Conservation (phyloP, 495 filamentous ascomycete species). For the Neurospora tetraspora region DNA sequence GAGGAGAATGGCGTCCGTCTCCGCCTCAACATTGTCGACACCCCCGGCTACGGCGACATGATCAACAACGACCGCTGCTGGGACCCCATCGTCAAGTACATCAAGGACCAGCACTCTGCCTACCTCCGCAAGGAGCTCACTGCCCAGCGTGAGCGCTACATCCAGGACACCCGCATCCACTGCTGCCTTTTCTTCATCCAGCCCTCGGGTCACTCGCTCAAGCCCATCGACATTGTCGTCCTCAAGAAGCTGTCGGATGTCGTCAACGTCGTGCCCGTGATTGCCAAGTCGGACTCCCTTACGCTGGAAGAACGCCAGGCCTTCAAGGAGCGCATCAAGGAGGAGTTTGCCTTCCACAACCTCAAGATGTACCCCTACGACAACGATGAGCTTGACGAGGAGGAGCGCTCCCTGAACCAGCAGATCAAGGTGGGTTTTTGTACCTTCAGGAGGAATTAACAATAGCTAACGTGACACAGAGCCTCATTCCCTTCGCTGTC, state of each 20-base stretch:
- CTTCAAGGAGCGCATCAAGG: conserved; percentile 99
- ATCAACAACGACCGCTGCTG: conserved; percentile 99
- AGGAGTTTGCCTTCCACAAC: conserved; percentile 99
- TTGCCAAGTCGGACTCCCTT: conserved; percentile 94
- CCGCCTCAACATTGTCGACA: conserved; percentile 94
- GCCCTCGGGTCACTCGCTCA: conserved; percentile 91
- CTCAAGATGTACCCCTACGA: conserved; percentile 99
- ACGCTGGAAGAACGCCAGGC: conserved; percentile 90
- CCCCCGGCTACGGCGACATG: conserved; percentile 94
- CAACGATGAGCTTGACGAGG: conserved; percentile 95
- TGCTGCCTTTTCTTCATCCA: conserved; percentile 99
- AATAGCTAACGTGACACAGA: conserved; percentile 36
- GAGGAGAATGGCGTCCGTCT: conserved; percentile 99
- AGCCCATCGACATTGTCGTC: conserved; percentile 99
- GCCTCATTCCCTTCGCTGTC: conserved; percentile 94
- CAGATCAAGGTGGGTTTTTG: conserved; percentile 74
- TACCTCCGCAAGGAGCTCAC: conserved; percentile 99
- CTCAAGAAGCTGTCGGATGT: conserved; percentile 98
- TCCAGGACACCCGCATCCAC: conserved; percentile 97
- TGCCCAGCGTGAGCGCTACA: conserved; percentile 98
- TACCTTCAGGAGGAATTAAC: not conserved
- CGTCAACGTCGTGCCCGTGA: conserved; percentile 97
- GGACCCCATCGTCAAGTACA: conserved; percentile 99
- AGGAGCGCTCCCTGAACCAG: conserved; percentile 86
- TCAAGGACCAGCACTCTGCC: conserved; percentile 99